Percentiles rank a stretch among this genome's conserved stretches.
phyloP scores from a whole-genome alignment of 306 rosid species.

The Pyrus betulifolia region DNA sequence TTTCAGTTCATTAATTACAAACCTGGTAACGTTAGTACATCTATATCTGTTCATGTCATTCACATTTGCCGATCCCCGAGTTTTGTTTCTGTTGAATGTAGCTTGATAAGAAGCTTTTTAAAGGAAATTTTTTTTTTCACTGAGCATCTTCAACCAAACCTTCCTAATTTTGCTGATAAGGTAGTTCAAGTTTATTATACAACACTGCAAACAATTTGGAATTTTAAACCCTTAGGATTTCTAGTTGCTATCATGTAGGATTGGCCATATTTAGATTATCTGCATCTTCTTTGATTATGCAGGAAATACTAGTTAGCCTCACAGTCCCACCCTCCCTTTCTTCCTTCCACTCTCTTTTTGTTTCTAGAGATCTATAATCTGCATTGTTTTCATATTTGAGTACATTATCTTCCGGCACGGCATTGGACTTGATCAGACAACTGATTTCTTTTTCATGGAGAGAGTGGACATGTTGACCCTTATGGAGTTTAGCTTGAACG shows the following conservation, averaged over 20 bases:
- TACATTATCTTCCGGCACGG: constrained; percentile 89
- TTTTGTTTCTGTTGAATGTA: constrained; percentile 29
- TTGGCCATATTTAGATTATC: background rate
- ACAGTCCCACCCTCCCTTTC: no score
- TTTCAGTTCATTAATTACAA: background rate
- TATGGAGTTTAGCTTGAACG: background rate
- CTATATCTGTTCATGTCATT: constrained; percentile 14
- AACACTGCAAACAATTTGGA: background rate
- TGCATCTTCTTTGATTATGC: background rate
- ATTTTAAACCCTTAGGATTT: background rate
- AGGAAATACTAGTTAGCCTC: no score
- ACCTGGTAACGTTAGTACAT: background rate
- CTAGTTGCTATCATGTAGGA: background rate
- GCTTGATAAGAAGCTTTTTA: constrained; percentile 78
- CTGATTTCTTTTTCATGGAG: constrained; percentile 82
- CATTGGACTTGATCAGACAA: constrained; percentile 70
- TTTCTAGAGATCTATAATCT: background rate
- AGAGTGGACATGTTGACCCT: constrained; percentile 72
- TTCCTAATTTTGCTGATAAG: constrained; percentile 85
- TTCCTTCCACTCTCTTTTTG: background rate
- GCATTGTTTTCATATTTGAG: constrained; percentile 33
- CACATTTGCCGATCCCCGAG: constrained; percentile 6
- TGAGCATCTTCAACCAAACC: constrained; percentile 49
- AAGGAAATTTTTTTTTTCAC: constrained; percentile 41
- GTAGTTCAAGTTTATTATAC: constrained; percentile 28